A percentile compares a stretch with the other conserved stretches of the same genome.
phyloP scores from a whole-genome alignment of 1,284 basidiomycete species.

The Cutaneotrichosporon sp. region DNA sequence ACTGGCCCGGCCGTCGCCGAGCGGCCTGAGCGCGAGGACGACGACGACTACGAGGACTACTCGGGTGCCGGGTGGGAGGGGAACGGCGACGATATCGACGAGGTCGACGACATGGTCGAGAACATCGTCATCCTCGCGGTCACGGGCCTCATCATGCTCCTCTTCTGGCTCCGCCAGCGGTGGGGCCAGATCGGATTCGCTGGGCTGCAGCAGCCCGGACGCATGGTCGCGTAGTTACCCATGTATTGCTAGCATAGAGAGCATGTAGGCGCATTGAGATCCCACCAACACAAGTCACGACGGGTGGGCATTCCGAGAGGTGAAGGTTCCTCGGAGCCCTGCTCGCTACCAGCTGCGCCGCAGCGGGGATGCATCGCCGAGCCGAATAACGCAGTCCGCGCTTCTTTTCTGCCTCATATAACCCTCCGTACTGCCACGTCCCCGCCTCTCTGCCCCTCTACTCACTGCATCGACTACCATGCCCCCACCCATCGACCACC shows the following conservation, averaged over 20 bases:
- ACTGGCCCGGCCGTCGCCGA: slow-evolving; percentile 12
- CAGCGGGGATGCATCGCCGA: too few relatives aligned
- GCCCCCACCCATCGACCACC: too few relatives aligned
- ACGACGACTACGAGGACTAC: slow-evolving; percentile 24
- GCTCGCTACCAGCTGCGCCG: too few relatives aligned
- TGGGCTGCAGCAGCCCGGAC: not conserved
- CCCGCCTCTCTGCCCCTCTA: too few relatives aligned
- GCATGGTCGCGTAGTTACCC: not conserved
- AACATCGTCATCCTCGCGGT: slow-evolving; percentile 6
- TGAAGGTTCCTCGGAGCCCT: too few relatives aligned
- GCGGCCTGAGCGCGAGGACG: slow-evolving; percentile 17
- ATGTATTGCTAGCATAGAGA: not conserved
- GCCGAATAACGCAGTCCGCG: too few relatives aligned
- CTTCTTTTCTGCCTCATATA: too few relatives aligned
- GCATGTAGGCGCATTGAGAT: not conserved
- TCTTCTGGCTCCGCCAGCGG: slow-evolving; percentile 21
- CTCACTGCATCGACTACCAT: too few relatives aligned
- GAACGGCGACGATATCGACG: slow-evolving; percentile 21
- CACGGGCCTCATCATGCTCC: slow-evolving; percentile 21
- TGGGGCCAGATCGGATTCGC: slow-evolving; percentile 6
- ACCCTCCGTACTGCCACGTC: too few relatives aligned
- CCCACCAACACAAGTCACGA: too few relatives aligned
- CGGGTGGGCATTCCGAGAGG: too few relatives aligned
- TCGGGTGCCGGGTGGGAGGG: slow-evolving; percentile 26
- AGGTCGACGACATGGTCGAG: slow-evolving; percentile 30